Conservation (phyloP, 805 yeast species). For the Jamesozyma jinghongensis region DNA sequence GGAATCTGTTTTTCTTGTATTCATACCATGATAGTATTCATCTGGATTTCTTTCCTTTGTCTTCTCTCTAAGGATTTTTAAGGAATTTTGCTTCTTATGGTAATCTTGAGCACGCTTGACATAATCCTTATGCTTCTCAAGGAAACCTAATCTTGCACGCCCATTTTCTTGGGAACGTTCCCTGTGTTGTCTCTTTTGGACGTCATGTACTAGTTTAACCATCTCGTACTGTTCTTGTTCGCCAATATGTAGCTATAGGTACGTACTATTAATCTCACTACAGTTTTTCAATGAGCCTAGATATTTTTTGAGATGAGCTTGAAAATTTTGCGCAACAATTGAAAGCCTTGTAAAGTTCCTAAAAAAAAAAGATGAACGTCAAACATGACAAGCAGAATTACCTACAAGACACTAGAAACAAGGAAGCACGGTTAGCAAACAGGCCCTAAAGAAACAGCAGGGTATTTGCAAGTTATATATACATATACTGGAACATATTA, state of each 20-base stretch:
- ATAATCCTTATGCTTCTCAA: conserved; percentile 89
- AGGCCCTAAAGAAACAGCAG: too few relatives aligned
- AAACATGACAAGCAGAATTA: neutral
- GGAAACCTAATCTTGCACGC: conserved; percentile 67
- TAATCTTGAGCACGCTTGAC: conserved; percentile 59
- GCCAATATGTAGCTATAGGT: neutral
- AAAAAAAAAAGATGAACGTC: neutral
- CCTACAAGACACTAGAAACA: too few relatives aligned
- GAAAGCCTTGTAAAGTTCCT: too few relatives aligned
- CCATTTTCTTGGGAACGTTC: conserved; percentile 83
- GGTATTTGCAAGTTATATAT: too few relatives aligned
- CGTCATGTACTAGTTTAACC: conserved; percentile 78
- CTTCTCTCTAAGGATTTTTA: conserved; percentile 65
- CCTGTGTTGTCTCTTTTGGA: conserved; percentile 92
- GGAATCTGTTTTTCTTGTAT: conserved; percentile 53
- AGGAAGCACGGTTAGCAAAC: too few relatives aligned
- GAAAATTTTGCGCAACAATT: conserved; percentile 1
- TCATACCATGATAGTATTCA: conserved; percentile 95
- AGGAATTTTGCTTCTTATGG: conserved; percentile 47
- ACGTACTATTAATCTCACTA: neutral
- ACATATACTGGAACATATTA: too few relatives aligned
- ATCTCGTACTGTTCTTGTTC: conserved; percentile 27
- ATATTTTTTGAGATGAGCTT: conserved; percentile 4
- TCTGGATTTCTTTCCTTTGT: conserved; percentile 78
- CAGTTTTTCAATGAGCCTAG: neutral